Evolutionary conservation across 768 basidiomycete species (phyloP).

Genomic region (Termitomyces sp.): DNA sequence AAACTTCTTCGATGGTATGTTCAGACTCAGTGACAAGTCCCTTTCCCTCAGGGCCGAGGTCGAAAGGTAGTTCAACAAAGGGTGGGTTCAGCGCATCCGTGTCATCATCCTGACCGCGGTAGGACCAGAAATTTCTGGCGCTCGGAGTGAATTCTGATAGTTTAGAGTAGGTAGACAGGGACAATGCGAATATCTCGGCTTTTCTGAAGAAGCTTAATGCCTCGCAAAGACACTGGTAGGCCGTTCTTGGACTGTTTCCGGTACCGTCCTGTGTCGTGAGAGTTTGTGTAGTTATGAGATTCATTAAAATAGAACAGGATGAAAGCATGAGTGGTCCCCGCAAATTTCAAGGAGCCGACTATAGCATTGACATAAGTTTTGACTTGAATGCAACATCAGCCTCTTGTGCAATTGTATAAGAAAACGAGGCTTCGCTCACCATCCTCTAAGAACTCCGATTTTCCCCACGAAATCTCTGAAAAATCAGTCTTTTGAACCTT

Average conservation of each 20-base stretch:
- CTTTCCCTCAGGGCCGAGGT: not conserved
- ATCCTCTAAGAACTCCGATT: no score
- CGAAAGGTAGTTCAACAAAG: constrained; percentile 8
- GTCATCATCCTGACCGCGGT: not conserved
- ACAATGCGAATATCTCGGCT: not conserved
- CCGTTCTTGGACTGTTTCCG: not conserved
- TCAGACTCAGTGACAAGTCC: not conserved
- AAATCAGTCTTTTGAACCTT: not conserved
- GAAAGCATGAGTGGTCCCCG: not conserved
- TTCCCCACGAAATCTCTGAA: not conserved
- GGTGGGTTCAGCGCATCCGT: not conserved
- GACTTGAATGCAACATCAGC: not conserved
- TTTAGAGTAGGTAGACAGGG: not conserved
- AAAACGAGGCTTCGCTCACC: not conserved
- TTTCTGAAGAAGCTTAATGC: not conserved
- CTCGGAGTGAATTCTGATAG: not conserved
- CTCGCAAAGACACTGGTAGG: constrained; percentile 10
- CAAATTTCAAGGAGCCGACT: not conserved
- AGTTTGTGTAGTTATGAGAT: not conserved
- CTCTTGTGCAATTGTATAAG: not conserved
- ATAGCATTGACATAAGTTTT: not conserved
- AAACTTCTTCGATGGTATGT: not conserved
- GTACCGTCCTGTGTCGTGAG: not conserved
- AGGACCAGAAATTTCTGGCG: not conserved
- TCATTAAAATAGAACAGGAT: constrained; percentile 6